A percentile compares a stretch with the other conserved stretches of the same genome.
These are phyloP conservation scores for Penicillium steckii DNA, from an alignment of 495 filamentous ascomycete species.

Conservation along the genomic window DNA sequence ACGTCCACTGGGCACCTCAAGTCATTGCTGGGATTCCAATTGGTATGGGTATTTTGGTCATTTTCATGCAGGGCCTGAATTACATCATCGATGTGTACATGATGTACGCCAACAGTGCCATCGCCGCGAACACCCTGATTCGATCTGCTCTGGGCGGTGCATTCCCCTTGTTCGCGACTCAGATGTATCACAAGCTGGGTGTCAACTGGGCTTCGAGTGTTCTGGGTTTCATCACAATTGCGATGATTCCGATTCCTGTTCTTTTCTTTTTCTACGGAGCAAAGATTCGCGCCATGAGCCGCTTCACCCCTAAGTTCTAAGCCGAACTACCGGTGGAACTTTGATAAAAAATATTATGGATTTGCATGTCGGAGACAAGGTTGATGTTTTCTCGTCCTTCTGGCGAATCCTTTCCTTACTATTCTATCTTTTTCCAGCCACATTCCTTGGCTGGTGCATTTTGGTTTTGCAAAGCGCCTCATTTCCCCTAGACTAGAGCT, in stretches of 20 bases:
- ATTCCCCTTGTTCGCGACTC: constrained; percentile 64
- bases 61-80: constrained; percentile 60
- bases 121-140: constrained; percentile 67
- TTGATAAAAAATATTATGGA: background rate
- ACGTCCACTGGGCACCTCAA: constrained; percentile 47
- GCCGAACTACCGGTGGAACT: background rate
- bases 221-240: constrained; percentile 60
- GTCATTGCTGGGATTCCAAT: constrained; percentile 50
- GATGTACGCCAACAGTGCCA: constrained; percentile 60
- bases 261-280: constrained; percentile 70
- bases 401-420: too few relatives aligned
- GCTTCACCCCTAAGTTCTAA: constrained; percentile 45
- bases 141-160: constrained; percentile 60
- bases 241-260: constrained; percentile 68
- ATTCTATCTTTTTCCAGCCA: too few relatives aligned
- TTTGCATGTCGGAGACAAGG: background rate
- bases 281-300: constrained; percentile 56
- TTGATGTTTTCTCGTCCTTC: too few relatives aligned
- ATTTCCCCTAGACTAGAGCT: too few relatives aligned
- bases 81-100: constrained; percentile 66
- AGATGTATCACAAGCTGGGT: constrained; percentile 62
- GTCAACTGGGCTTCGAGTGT: constrained; percentile 65
- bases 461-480: too few relatives aligned
- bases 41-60: constrained; percentile 54
- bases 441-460: too few relatives aligned